Evolutionary conservation across 495 filamentous ascomycete species (phyloP).

Genomic region (Daldinia loculata): DNA sequence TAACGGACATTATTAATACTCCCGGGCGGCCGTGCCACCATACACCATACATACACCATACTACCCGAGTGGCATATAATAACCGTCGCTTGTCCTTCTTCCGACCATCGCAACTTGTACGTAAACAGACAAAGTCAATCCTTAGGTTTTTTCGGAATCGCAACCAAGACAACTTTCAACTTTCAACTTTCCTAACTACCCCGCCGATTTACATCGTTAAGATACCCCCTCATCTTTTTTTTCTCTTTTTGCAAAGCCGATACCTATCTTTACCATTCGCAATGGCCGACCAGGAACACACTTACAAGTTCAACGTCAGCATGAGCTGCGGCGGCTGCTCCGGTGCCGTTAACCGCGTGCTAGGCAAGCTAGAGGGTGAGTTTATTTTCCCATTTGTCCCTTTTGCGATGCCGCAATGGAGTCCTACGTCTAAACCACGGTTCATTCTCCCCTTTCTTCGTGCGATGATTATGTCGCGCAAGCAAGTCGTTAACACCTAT

Average conservation of each 20-base stretch:
- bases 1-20: constrained; percentile 13
- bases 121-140: background rate
- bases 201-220: background rate
- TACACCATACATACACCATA: background rate
- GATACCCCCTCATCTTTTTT: constrained; percentile 14
- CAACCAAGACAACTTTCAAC: background rate
- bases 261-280: constrained; percentile 18
- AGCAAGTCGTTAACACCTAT: background rate
- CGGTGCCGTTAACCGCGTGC: constrained; percentile 79
- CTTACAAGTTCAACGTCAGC: constrained; percentile 73
- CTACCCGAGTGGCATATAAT: constrained; percentile 24
- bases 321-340: constrained; percentile 75
- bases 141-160: background rate
- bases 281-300: constrained; percentile 60
- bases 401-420: too few species aligned
- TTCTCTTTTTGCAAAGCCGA: constrained; percentile 2
- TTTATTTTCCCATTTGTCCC: background rate
- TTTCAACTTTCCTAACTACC: background rate
- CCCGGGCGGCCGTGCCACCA: constrained; percentile 24
- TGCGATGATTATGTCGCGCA: background rate
- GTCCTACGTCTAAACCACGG: too few species aligned
- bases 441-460: too few species aligned
- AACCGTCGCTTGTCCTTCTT: constrained; percentile 23
- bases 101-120: background rate
- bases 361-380: constrained; percentile 91